phyloP scores from a whole-genome alignment of 1,284 basidiomycete genomes.

The Stygiomarasmius scandens region DNA sequence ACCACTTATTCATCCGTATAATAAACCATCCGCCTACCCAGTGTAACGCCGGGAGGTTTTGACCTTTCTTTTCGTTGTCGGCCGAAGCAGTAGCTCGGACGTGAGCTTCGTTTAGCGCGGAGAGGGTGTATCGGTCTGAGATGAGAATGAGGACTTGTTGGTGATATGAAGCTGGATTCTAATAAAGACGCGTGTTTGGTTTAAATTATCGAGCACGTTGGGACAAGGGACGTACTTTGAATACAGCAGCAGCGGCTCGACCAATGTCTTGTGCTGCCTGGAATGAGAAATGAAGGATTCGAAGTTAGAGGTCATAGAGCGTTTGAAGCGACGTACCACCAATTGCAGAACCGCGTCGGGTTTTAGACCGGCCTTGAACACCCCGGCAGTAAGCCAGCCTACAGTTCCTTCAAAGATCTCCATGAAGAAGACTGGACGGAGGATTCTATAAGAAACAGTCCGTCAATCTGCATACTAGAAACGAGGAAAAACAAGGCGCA shows the following conservation, averaged over 20 bases:
- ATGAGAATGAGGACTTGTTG: neutral
- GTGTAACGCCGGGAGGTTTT: too few relatives aligned
- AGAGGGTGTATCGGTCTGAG: neutral
- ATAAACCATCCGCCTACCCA: too few relatives aligned
- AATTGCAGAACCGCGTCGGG: conserved; percentile 35
- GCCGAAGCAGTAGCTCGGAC: too few relatives aligned
- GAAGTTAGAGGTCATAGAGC: neutral
- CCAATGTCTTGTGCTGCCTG: conserved; percentile 41
- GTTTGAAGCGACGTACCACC: conserved; percentile 29
- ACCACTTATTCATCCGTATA: too few relatives aligned
- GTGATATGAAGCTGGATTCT: conserved; percentile 25
- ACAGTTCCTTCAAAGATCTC: conserved; percentile 43
- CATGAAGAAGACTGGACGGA: conserved; percentile 37
- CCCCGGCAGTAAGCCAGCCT: conserved; percentile 36
- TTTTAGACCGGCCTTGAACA: conserved; percentile 35
- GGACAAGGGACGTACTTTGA: conserved; percentile 25
- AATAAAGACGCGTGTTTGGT: conserved; percentile 27
- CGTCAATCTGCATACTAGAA: too few relatives aligned
- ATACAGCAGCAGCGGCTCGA: conserved; percentile 34
- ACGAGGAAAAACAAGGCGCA: conserved; percentile 22
- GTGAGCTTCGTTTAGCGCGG: neutral
- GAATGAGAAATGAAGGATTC: neutral
- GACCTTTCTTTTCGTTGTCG: too few relatives aligned
- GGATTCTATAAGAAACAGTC: neutral
- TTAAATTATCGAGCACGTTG: neutral